phyloP scores from a whole-genome alignment of 495 filamentous ascomycete genomes.

The Aspergillus nanangensis region DNA sequence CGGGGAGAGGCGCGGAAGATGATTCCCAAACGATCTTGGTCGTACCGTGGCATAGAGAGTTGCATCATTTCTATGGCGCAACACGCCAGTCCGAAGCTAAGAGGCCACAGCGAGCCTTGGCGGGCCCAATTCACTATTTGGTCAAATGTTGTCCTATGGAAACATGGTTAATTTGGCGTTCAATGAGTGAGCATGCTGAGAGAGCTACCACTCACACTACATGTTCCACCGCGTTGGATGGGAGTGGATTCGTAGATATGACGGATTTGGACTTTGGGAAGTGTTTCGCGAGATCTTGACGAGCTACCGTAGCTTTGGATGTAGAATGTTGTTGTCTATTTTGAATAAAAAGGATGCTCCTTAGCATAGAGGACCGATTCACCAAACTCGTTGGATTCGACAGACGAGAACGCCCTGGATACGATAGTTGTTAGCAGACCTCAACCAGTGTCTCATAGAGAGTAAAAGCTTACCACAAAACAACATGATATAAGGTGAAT shows the following conservation, averaged over 20 bases:
- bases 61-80: constrained; percentile 98
- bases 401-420: too few relatives aligned
- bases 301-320: neutral
- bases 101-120: constrained; percentile 84
- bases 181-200: neutral
- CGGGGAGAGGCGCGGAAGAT: constrained; percentile 91
- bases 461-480: too few relatives aligned
- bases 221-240: constrained; percentile 1
- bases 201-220: too few relatives aligned
- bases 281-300: neutral
- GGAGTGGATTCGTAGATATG: neutral
- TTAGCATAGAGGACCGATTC: neutral
- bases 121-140: constrained; percentile 23
- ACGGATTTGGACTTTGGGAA: neutral
- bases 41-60: constrained; percentile 86
- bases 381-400: too few relatives aligned
- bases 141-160: constrained; percentile 4
- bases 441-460: too few relatives aligned
- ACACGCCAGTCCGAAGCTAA: constrained; percentile 90
- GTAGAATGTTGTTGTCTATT: neutral
- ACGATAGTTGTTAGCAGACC: too few relatives aligned
- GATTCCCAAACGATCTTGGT: constrained; percentile 87
- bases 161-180: neutral
- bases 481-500: too few relatives aligned
- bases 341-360: neutral